Conservation (phyloP, 352 stramenopile genomes). For the Phytophthora macrochlamydospora region DNA sequence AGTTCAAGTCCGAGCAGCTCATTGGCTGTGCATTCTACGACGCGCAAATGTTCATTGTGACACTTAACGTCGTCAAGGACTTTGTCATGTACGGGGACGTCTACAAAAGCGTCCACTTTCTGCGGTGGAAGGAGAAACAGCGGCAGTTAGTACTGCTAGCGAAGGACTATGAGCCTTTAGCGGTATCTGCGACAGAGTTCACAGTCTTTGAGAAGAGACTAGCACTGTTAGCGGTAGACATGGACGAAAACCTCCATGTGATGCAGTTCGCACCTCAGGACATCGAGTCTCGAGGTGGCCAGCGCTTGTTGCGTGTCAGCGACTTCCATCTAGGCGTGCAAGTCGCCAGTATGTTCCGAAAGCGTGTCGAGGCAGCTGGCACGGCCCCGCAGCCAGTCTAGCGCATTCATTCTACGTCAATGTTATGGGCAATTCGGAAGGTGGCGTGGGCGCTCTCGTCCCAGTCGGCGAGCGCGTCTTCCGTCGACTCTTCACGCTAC, state of each 20-base stretch:
- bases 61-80: slow-evolving; percentile 80
- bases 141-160: slow-evolving; percentile 79
- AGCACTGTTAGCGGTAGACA: slow-evolving; percentile 75
- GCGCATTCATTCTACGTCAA: slow-evolving; percentile 63
- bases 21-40: slow-evolving; percentile 89
- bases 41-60: slow-evolving; percentile 89
- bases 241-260: slow-evolving; percentile 88
- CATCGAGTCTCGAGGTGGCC: slow-evolving; percentile 84
- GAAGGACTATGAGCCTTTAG: slow-evolving; percentile 87
- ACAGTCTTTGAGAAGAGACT: slow-evolving; percentile 80
- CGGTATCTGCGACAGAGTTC: slow-evolving; percentile 82
- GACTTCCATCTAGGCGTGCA: slow-evolving; percentile 87
- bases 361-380: slow-evolving; percentile 46
- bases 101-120: slow-evolving; percentile 89
- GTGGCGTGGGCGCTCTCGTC: slow-evolving; percentile 73
- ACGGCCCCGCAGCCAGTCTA: slow-evolving; percentile 1
- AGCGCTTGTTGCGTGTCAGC: slow-evolving; percentile 77
- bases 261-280: slow-evolving; percentile 87
- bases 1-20: slow-evolving; percentile 89
- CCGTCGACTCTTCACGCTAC: slow-evolving; percentile 85
- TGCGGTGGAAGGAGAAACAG: slow-evolving; percentile 87
- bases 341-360: slow-evolving; percentile 80
- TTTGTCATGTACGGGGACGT: slow-evolving; percentile 89
- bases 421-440: slow-evolving; percentile 82
- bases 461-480: slow-evolving; percentile 84